A percentile compares a stretch with the other conserved stretches of the same genome.
Conservation (phyloP, 2,329 filamentous ascomycete genomes). For the Ascosphaera apis region DNA sequence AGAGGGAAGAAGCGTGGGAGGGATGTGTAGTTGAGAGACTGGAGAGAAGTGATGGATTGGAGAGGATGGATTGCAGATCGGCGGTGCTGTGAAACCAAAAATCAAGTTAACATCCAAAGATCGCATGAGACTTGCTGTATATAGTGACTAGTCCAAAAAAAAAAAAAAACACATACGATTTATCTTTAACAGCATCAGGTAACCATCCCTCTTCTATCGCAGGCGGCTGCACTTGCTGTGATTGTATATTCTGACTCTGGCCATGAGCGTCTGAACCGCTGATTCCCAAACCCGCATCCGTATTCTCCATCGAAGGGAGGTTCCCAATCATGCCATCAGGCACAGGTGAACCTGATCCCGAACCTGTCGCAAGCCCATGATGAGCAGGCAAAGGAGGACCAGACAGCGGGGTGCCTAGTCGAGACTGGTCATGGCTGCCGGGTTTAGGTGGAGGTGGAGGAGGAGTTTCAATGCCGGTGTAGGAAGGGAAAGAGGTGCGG, state of each 20-base stretch:
- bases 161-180: slow-evolving; percentile 63
- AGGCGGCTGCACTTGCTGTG: slow-evolving; percentile 11
- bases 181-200: slow-evolving; percentile 52
- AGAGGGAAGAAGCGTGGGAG: slow-evolving; percentile 41
- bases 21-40: slow-evolving; percentile 59
- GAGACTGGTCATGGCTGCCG: slow-evolving; percentile 43
- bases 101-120: too few relatives aligned
- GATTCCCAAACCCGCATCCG: too few relatives aligned
- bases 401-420: slow-evolving; percentile 38
- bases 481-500: not conserved
- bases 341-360: too few relatives aligned
- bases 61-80: slow-evolving; percentile 53
- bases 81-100: slow-evolving; percentile 9
- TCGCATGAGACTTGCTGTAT: too few relatives aligned
- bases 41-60: slow-evolving; percentile 42
- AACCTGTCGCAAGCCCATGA: too few relatives aligned
- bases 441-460: slow-evolving; percentile 53
- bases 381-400: slow-evolving; percentile 22
- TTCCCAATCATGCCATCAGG: too few relatives aligned
- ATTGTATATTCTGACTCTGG: too few relatives aligned
- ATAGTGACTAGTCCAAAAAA: too few relatives aligned
- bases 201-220: slow-evolving; percentile 45
- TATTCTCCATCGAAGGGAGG: too few relatives aligned
- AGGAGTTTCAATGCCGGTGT: slow-evolving; percentile 23
- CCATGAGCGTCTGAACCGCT: too few relatives aligned